Evolutionary conservation across 495 filamentous ascomycete genomes (phyloP), one percentile per base, ranked within the genome.

Genomic region (Podospora pseudocomata): DNA sequence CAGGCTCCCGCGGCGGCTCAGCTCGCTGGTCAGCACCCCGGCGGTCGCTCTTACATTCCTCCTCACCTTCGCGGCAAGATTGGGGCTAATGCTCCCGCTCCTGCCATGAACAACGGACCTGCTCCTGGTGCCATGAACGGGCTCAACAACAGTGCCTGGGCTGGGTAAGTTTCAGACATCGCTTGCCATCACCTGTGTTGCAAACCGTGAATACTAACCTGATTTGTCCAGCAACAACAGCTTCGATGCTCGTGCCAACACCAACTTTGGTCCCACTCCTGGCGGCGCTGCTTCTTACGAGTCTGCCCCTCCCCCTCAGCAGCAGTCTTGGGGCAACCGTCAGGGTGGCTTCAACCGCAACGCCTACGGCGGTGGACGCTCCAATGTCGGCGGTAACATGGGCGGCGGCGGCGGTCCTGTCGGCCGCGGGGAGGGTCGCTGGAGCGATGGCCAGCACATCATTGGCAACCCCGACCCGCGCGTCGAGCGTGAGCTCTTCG

Each of bases 381-480:
- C 23, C 44, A 86, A 81, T 77, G 89, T 89, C 67, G 79, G 76
- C 59, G 74, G 86, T 65, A 90, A 90, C 60, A 73, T 79, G 53
- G 81, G 77, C 69, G 81, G 83, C 65, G 76, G 77, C 72, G 81
- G 84, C 58, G 83, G 88, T 65, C 80, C 81, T 56, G 78, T 79
- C 71, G 81, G 85, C 74, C 88, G 91, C 76, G 94, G 96, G 73
- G 95, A 98, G 76, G 95, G 95, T 69, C 89, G 91, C 80, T 99
- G 95, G 95, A 87, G 88, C 72, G 95, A 99, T 71, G 95, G 95
- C 77, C 97, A 98, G 84, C 95, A 99, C 80, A 84, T 96, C 72
- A 88, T 94, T 72, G 95, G 96, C 62, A 91, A 92, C 66, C 74
- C 90, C 67, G 97, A 98, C 80, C 85, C 89, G 65, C 93, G 94